Base-by-base conservation (phyloP, 2,329 filamentous ascomycete genomes). In the Dactylellina leptospora region DNA sequence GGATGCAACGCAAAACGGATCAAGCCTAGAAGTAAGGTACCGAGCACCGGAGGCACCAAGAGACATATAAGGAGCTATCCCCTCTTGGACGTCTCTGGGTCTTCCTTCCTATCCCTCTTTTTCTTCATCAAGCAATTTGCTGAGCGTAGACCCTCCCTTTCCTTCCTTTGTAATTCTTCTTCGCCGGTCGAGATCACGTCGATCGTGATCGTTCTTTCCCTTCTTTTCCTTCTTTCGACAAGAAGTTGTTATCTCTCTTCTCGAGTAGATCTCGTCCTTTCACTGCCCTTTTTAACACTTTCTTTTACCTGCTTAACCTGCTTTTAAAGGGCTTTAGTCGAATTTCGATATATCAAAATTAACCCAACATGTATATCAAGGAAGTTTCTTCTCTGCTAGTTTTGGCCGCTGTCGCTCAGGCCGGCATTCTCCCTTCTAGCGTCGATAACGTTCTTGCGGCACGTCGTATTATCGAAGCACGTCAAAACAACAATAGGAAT, bases 181-280 rank as follows among this genome's bases (percentile, higher is more conserved):
- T 73, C 69, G 60, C 60, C 61, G 60, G 69, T 68, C 61, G 69
- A 73, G 69, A 68, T 73, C 61, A 58, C 69, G 61, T 73, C 58
- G 69, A 73, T 66, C 69, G 69, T 73, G 60, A 66, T 73, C 66
- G 2, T 22, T 47, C 33, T 54, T 73, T 68, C 60, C 59, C 55
- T 64, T 72, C 68, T 72, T 73, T 64, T 50, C 42, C 59, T 73
- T 73, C 59, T 73, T 73, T 64, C 54, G 61, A 64, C 68, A 66
- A 60, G 68, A 64, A 64, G 59, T 66, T 66, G 30, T 56, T 62
- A 28, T 66, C 63, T 68, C 53, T 56, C 54, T 50, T 60, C 40
- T 64, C 60, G 69, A 73, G 62, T 73, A 73, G 69, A 68, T 56
- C 69, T 62, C 55, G 56, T 63, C 58, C 53, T 53, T 9, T 51